These are phyloP conservation scores for Polytolypa hystricis DNA, from an alignment of 2,329 filamentous ascomycete genomes.

Conservation along the genomic window DNA sequence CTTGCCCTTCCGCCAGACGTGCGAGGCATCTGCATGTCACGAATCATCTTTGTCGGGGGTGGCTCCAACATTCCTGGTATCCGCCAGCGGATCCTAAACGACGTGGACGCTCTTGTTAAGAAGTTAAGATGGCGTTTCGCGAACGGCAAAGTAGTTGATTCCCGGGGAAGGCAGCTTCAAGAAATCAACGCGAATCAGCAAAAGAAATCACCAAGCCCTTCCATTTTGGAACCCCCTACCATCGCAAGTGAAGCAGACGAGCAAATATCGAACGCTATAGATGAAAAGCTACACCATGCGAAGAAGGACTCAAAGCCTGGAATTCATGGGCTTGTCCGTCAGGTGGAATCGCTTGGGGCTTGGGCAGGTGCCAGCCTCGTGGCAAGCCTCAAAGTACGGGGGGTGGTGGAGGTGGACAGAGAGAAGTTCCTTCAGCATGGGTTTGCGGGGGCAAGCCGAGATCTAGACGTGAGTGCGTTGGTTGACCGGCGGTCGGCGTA, in stretches of 20 bases:
- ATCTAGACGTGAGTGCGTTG: constrained; percentile 25
- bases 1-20: constrained; percentile 70
- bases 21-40: constrained; percentile 73
- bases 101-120: constrained; percentile 57
- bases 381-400: constrained; percentile 47
- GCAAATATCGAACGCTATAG: constrained; percentile 36
- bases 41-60: constrained; percentile 77
- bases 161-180: constrained; percentile 31
- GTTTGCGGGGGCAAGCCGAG: constrained; percentile 35
- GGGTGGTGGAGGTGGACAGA: constrained; percentile 52
- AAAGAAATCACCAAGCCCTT: constrained; percentile 11
- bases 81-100: constrained; percentile 63
- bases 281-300: constrained; percentile 27
- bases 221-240: constrained; percentile 10
- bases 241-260: constrained; percentile 19
- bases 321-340: constrained; percentile 31
- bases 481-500: constrained; percentile 30
- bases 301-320: constrained; percentile 25
- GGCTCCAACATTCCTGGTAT: constrained; percentile 69
- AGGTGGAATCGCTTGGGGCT: constrained; percentile 49
- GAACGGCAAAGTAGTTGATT: constrained; percentile 53
- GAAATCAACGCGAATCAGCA: constrained; percentile 21
- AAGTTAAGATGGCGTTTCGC: constrained; percentile 68
- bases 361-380: constrained; percentile 56
- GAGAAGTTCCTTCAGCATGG: constrained; percentile 49